Percentiles rank a stretch among this genome's conserved stretches.
Evolutionary conservation across 1,284 basidiomycete species (phyloP).

Genomic region (Schizophyllum commune): DNA sequence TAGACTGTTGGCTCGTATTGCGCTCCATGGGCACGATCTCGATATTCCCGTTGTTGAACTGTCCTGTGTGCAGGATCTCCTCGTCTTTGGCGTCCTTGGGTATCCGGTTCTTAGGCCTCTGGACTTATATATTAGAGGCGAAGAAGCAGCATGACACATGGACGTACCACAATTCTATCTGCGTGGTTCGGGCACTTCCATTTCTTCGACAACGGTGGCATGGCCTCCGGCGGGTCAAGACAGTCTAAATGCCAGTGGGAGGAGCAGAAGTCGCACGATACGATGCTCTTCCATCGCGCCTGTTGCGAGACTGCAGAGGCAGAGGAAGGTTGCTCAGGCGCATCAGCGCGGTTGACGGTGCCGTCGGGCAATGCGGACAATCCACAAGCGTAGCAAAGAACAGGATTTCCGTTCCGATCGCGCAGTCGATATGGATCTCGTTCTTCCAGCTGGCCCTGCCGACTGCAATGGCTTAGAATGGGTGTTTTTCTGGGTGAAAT

Average conservation of each 20-base stretch:
- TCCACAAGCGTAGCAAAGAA: conserved; percentile 88
- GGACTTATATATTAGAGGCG: conserved; percentile 9
- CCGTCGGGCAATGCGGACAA: conserved; percentile 62
- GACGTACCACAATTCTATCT: conserved; percentile 67
- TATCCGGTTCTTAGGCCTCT: conserved; percentile 72
- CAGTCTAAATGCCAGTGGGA: conserved; percentile 98
- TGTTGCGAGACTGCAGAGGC: conserved; percentile 5
- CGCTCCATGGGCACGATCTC: conserved; percentile 47
- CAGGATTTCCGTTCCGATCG: conserved; percentile 75
- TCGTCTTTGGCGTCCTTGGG: conserved; percentile 65
- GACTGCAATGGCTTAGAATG: conserved; percentile 40
- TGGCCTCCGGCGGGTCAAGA: conserved; percentile 79
- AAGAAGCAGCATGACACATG: neutral
- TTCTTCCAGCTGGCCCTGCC: conserved; percentile 84
- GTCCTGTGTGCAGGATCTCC: conserved; percentile 61
- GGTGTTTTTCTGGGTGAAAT: conserved; percentile 9
- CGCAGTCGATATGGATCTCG: conserved; percentile 85
- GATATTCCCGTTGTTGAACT: conserved; percentile 89
- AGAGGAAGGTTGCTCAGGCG: conserved; percentile 12
- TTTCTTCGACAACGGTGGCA: conserved; percentile 85
- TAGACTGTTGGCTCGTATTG: conserved; percentile 41
- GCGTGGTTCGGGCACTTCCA: conserved; percentile 99
- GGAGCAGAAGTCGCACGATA: conserved; percentile 94
- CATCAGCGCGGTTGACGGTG: conserved; percentile 42
- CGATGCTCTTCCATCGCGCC: conserved; percentile 51